Conservation (phyloP, 192 early-diverging fungal species). For the Backusella westeae region DNA sequence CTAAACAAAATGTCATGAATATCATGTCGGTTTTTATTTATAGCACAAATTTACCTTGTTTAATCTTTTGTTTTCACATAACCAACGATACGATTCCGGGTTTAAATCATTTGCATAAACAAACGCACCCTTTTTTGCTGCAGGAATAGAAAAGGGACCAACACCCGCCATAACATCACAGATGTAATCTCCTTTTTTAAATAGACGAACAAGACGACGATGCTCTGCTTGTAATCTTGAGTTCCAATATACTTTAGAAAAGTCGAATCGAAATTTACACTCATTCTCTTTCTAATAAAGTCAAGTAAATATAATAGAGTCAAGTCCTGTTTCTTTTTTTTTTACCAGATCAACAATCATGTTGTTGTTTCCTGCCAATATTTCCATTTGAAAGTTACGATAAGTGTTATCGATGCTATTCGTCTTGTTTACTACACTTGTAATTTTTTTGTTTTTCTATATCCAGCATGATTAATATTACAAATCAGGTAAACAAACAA, state of each 20-base stretch:
- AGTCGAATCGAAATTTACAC: conserved; percentile 91
- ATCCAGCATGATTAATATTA: not conserved
- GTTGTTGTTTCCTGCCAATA: conserved; percentile 86
- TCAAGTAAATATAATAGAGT: not conserved
- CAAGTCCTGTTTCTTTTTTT: not conserved
- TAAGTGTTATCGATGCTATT: conserved; percentile 94
- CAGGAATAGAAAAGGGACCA: conserved; percentile 94
- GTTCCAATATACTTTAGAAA: conserved; percentile 99
- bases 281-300: conserved; percentile 76
- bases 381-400: conserved; percentile 96
- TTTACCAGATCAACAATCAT: conserved; percentile 83
- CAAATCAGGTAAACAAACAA: not conserved
- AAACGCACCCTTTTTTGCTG: conserved; percentile 73
- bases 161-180: conserved; percentile 99
- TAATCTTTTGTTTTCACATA: conserved; percentile 74
- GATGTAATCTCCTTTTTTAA: conserved; percentile 66
- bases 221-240: conserved; percentile 95
- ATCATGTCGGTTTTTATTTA: conserved; percentile 22
- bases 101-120: conserved; percentile 99
- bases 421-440: conserved; percentile 96
- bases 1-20: conserved; percentile 39
- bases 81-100: conserved; percentile 79
- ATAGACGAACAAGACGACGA: conserved; percentile 80
- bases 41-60: conserved; percentile 71
- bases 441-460: conserved; percentile 85